Evolutionary conservation across 1,284 basidiomycete genomes (phyloP), one percentile per base, ranked within the genome.

Genomic region (Laetiporus sulphureus): DNA sequence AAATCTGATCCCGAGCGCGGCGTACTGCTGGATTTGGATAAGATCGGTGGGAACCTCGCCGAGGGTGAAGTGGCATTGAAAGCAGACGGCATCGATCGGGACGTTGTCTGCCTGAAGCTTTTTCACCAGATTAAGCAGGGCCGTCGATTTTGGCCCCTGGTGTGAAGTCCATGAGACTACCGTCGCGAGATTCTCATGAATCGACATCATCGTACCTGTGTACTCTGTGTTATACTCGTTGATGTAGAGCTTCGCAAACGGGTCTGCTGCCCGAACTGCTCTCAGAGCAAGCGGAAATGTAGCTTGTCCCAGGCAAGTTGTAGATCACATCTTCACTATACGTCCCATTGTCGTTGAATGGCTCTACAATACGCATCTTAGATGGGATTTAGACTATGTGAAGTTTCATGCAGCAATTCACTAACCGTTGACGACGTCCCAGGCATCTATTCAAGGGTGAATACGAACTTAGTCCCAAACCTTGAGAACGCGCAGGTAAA

Each of bases 321-420:
- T 63, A 68, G 61, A 72, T 75, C 15, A 73, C 66, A 37, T 63
- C 61, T 15, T 47, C 41, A 33, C 73, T 64, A 54, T 65, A 71
- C 3, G 71, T 74, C 5, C 76, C 76, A 49, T 79, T 71, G 15
- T 79, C 76, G 50, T 77, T 76, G 59, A 79, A 71, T 2, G 73
- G 69, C 51, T 80, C 62, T 60, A 41, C 18, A 20, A 38, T 5
- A 11, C 24, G 3, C 24, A 11, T 20, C 10, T 27, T 13, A 27
- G 25, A n/a, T n/a, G n/a, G n/a, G n/a, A n/a, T n/a, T n/a, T n/a
- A n/a, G n/a, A n/a, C n/a, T n/a, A n/a, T n/a, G n/a, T n/a, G n/a
- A n/a, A n/a, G n/a, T n/a, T n/a, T n/a, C n/a, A n/a, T n/a, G n/a
- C n/a, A n/a, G 16, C 22, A 32, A 25, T n/a, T 33, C 4, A 41